These are phyloP conservation scores for Suillus subaureus DNA, from an alignment of 768 basidiomycete genomes.

Conservation along the genomic window DNA sequence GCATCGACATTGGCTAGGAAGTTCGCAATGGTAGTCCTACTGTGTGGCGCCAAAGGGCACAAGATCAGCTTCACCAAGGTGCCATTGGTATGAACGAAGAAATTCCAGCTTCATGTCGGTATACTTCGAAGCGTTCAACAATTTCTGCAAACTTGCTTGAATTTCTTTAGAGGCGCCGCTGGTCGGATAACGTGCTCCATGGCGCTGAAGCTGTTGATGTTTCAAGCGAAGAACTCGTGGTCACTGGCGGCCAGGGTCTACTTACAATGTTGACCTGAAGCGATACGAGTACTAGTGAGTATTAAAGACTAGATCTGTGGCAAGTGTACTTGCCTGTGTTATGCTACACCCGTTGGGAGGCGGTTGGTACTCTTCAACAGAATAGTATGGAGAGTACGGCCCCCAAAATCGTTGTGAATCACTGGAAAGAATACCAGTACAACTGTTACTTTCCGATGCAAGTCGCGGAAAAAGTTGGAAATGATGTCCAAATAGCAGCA, in stretches of 20 bases:
- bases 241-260: neutral
- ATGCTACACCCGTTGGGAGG: neutral
- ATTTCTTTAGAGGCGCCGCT: constrained; percentile 46
- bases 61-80: constrained; percentile 58
- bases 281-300: neutral
- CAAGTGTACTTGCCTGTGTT: neutral
- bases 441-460: neutral
- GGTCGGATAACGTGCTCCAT: constrained; percentile 81
- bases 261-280: constrained; percentile 34
- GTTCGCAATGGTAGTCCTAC: constrained; percentile 38
- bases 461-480: neutral
- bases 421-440: neutral
- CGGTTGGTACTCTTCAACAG: neutral
- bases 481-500: neutral
- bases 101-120: constrained; percentile 55
- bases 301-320: neutral
- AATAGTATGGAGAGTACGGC: neutral
- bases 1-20: neutral
- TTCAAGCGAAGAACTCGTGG: constrained; percentile 11
- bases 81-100: constrained; percentile 57
- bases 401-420: constrained; percentile 1
- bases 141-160: constrained; percentile 49
- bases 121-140: constrained; percentile 49
- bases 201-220: constrained; percentile 65
- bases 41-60: constrained; percentile 69